These are phyloP conservation scores for Chlamydomonas sphaeroides DNA, from an alignment of 139 green algal species.

Conservation along the genomic window DNA sequence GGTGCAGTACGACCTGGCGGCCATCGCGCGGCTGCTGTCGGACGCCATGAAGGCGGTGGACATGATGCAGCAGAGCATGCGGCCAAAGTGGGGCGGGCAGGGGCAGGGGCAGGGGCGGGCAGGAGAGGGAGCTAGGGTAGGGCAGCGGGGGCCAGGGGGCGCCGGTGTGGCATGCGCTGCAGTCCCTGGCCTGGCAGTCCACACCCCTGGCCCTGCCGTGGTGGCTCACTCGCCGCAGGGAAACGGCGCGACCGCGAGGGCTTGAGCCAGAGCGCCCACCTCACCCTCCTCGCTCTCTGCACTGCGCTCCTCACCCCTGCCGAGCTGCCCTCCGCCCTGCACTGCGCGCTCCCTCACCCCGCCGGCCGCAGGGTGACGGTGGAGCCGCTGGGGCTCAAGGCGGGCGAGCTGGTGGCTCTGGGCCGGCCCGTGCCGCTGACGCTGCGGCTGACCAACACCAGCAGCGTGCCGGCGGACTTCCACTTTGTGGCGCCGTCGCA, in stretches of 20 bases:
- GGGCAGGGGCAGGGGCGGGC: not conserved
- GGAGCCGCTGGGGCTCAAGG: conserved; percentile 51
- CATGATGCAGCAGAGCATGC: conserved; percentile 54
- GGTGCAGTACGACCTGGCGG: conserved; percentile 15
- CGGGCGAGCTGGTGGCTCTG: conserved; percentile 50
- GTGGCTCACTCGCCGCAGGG: too few species aligned
- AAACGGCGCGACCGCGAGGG: too few species aligned
- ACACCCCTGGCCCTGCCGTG: too few species aligned
- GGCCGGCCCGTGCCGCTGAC: conserved; percentile 11
- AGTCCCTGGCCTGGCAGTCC: too few species aligned
- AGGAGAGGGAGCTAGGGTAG: not conserved
- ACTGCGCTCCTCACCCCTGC: too few species aligned
- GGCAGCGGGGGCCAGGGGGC: too few species aligned
- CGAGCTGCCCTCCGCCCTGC: too few species aligned
- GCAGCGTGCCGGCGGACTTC: conserved; percentile 44
- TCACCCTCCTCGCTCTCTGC: not conserved
- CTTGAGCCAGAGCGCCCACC: too few species aligned
- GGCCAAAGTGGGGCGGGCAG: conserved; percentile 52
- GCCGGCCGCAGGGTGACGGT: conserved; percentile 48
- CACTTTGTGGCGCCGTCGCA: conserved; percentile 43
- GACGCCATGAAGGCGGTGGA: conserved; percentile 59
- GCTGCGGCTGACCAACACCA: conserved; percentile 48
- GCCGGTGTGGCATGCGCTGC: too few species aligned
- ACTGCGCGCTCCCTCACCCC: not conserved
- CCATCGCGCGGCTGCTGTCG: conserved; percentile 62